Evolutionary conservation across 805 yeast genomes (phyloP).

Genomic region (Kazachstania viticola): DNA sequence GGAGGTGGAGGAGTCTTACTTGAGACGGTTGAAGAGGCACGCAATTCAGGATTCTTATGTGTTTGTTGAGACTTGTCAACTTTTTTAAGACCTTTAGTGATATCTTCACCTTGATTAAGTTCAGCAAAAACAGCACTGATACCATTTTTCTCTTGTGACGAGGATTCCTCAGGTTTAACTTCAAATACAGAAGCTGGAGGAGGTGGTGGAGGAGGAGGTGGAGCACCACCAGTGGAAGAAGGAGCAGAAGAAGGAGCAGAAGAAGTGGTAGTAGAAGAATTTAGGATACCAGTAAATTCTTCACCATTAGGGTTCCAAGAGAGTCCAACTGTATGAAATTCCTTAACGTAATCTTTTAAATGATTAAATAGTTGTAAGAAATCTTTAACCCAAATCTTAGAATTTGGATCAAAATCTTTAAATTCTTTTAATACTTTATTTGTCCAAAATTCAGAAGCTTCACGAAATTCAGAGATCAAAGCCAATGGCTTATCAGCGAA

Average conservation of each 20-base stretch:
- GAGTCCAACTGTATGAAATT: slow-evolving; percentile 75
- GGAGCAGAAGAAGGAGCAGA: slow-evolving; percentile 27
- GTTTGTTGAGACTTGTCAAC: slow-evolving; percentile 92
- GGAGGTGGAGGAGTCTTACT: slow-evolving; percentile 31
- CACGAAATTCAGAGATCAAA: slow-evolving; percentile 71
- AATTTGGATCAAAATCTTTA: slow-evolving; percentile 57
- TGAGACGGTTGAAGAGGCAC: slow-evolving; percentile 43
- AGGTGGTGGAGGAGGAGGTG: slow-evolving; percentile 91
- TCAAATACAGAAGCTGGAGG: slow-evolving; percentile 71
- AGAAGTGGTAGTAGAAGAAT: slow-evolving; percentile 11
- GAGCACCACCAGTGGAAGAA: slow-evolving; percentile 28
- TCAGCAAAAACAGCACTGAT: slow-evolving; percentile 88
- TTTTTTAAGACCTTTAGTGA: slow-evolving; percentile 79
- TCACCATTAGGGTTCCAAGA: slow-evolving; percentile 60
- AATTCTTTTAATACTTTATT: slow-evolving; percentile 80
- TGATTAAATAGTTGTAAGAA: slow-evolving; percentile 56
- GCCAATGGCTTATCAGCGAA: slow-evolving; percentile 65
- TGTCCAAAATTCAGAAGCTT: slow-evolving; percentile 88
- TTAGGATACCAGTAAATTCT: slow-evolving; percentile 31
- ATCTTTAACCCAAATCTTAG: slow-evolving; percentile 71
- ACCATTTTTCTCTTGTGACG: slow-evolving; percentile 36
- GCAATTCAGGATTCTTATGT: slow-evolving; percentile 77
- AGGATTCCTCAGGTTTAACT: slow-evolving; percentile 17
- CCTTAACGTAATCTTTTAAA: slow-evolving; percentile 62
- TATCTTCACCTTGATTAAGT: slow-evolving; percentile 70